These are phyloP conservation scores for Odontarrhena argentea DNA, from an alignment of 345 rosid genomes.

Conservation along the genomic window DNA sequence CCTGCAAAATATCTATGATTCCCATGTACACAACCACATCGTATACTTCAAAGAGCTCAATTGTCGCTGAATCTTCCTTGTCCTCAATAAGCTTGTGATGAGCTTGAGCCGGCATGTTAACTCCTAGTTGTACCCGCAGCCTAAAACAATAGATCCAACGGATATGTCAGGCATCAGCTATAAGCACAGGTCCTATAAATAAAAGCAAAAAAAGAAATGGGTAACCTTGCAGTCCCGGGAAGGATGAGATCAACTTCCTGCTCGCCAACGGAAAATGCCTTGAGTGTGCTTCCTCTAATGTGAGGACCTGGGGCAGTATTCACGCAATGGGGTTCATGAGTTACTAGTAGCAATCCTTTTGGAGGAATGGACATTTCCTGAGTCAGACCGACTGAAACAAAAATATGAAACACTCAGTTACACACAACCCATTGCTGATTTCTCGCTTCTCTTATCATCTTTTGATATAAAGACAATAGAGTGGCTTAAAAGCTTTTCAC, in stretches of 20 bases:
- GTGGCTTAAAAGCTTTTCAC: neutral
- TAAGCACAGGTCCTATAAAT: slow-evolving; percentile 8
- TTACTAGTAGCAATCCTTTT: slow-evolving; percentile 63
- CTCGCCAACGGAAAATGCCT: slow-evolving; percentile 71
- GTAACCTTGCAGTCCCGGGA: slow-evolving; percentile 79
- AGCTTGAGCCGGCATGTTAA: slow-evolving; percentile 97
- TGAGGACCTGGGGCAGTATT: slow-evolving; percentile 81
- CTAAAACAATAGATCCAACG: slow-evolving; percentile 36
- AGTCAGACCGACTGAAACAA: slow-evolving; percentile 44
- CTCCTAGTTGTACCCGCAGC: slow-evolving; percentile 89
- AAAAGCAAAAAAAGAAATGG: neutral
- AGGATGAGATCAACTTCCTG: slow-evolving; percentile 85
- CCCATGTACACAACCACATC: slow-evolving; percentile 97
- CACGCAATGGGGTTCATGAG: slow-evolving; percentile 74
- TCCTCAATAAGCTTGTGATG: slow-evolving; percentile 56
- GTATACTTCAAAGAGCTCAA: slow-evolving; percentile 80
- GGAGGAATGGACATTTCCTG: slow-evolving; percentile 63
- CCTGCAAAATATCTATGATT: slow-evolving; percentile 82
- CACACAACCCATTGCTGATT: neutral
- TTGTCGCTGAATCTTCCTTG: slow-evolving; percentile 53
- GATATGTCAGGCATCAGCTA: slow-evolving; percentile 12
- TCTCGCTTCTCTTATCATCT: slow-evolving; percentile 6
- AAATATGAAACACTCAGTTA: slow-evolving; percentile 2
- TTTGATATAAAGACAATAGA: slow-evolving; percentile 5
- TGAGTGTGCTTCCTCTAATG: slow-evolving; percentile 75